A percentile compares a stretch with the other conserved stretches of the same genome.
Conservation (phyloP, 495 filamentous ascomycete genomes). For the Annulohypoxylon maeteangense region DNA sequence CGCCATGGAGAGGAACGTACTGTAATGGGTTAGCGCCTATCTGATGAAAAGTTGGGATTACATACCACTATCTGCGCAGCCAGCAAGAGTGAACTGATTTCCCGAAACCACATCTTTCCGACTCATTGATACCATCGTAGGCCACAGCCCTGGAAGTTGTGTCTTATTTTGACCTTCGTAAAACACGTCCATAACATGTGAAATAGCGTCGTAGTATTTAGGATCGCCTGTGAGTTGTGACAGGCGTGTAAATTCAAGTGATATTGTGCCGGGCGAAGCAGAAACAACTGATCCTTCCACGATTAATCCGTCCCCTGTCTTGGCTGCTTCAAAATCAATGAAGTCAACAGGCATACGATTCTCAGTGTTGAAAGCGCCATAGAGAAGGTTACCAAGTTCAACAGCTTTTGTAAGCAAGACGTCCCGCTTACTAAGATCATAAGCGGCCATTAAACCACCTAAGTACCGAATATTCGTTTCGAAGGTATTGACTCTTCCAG, state of each 20-base stretch:
- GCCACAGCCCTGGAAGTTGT: slow-evolving; percentile 85
- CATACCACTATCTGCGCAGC: slow-evolving; percentile 72
- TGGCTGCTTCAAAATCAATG: slow-evolving; percentile 66
- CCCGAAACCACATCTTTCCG: slow-evolving; percentile 49
- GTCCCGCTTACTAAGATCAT: slow-evolving; percentile 77
- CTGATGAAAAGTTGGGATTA: neutral
- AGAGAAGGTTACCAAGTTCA: slow-evolving; percentile 84
- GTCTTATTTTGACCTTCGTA: slow-evolving; percentile 75
- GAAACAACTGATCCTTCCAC: slow-evolving; percentile 49
- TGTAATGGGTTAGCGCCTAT: neutral
- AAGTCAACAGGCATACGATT: slow-evolving; percentile 82
- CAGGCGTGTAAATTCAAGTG: slow-evolving; percentile 86
- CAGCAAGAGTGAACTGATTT: slow-evolving; percentile 73
- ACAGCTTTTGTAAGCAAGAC: slow-evolving; percentile 81
- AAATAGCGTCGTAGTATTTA: slow-evolving; percentile 92
- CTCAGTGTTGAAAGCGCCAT: slow-evolving; percentile 86
- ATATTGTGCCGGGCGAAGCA: slow-evolving; percentile 65
- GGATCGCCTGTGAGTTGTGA: slow-evolving; percentile 85
- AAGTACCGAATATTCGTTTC: slow-evolving; percentile 88
- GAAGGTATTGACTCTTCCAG: slow-evolving; percentile 74
- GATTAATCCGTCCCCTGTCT: slow-evolving; percentile 46
- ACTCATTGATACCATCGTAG: slow-evolving; percentile 73
- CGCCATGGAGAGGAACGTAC: neutral
- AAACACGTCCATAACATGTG: slow-evolving; percentile 81
- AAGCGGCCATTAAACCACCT: slow-evolving; percentile 80